These are phyloP conservation scores for Coemansia sp. DNA, from an alignment of 192 early-diverging fungal genomes.

Conservation along the genomic window DNA sequence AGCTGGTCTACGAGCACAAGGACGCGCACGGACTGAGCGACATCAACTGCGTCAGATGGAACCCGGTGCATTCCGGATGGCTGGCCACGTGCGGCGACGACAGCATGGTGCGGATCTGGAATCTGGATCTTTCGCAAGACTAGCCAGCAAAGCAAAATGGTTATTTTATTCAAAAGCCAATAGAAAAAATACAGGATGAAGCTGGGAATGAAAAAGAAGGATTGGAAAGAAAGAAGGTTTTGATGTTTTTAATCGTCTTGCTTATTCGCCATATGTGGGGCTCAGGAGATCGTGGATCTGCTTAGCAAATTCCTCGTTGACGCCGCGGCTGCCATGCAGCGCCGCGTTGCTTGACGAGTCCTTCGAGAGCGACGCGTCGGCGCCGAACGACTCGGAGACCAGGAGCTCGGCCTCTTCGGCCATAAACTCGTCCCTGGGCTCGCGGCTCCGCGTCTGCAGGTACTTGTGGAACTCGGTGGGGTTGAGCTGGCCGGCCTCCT, in stretches of 20 bases:
- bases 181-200: background rate
- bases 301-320: slow-evolving; percentile 47
- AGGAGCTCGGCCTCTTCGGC: slow-evolving; percentile 37
- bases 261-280: slow-evolving; percentile 33
- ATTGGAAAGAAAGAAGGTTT: no score
- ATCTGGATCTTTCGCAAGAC: slow-evolving; percentile 17
- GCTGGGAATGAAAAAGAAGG: no score
- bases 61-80: slow-evolving; percentile 64
- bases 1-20: slow-evolving; percentile 42
- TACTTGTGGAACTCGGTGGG: slow-evolving; percentile 42
- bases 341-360: background rate
- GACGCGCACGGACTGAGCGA: slow-evolving; percentile 82
- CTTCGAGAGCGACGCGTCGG: slow-evolving; percentile 7
- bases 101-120: slow-evolving; percentile 81
- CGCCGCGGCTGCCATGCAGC: slow-evolving; percentile 7
- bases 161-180: background rate
- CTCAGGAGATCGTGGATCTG: slow-evolving; percentile 36
- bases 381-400: slow-evolving; percentile 27
- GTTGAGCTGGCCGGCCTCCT: slow-evolving; percentile 23
- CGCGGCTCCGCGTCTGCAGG: slow-evolving; percentile 23
- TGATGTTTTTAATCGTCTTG: background rate
- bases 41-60: slow-evolving; percentile 89
- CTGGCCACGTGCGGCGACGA: slow-evolving; percentile 93
- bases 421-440: slow-evolving; percentile 34
- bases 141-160: no score